Conservation (phyloP, 140 eudicot genomes). For the Senecio squalidus region DNA sequence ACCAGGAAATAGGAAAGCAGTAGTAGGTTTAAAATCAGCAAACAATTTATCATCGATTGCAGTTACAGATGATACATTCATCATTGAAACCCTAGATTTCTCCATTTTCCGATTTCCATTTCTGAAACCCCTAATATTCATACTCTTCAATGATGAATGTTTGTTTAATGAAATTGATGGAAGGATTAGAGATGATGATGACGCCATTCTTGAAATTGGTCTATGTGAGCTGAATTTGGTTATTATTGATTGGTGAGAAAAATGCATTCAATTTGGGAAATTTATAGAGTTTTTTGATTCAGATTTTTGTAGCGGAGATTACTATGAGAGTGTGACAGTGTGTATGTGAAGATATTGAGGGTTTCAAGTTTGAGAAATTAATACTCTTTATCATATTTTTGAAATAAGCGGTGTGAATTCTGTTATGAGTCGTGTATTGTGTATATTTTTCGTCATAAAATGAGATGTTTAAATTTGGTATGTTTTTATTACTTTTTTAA, state of each 20-base stretch:
- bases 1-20: conserved; percentile 89
- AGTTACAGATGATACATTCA: conserved; percentile 60
- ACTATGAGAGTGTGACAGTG: conserved; percentile 22
- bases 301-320: conserved; percentile 43
- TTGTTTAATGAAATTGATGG: conserved; percentile 51
- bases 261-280: conserved; percentile 24
- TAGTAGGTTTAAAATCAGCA: conserved; percentile 59
- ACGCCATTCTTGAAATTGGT: conserved; percentile 26
- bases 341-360: neutral
- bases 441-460: no score
- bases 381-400: no score
- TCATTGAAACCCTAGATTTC: conserved; percentile 68
- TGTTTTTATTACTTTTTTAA: no score
- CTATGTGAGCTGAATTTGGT: conserved; percentile 22
- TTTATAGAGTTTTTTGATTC: neutral
- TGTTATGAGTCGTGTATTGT: no score
- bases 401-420: no score
- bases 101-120: conserved; percentile 50
- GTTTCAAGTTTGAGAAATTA: no score
- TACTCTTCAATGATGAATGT: conserved; percentile 20
- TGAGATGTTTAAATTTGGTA: no score
- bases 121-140: conserved; percentile 28
- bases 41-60: conserved; percentile 56
- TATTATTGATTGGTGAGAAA: conserved; percentile 21
- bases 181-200: conserved; percentile 30